Conservation (phyloP, 2,329 filamentous ascomycete genomes). For the Cercospora sesami region DNA sequence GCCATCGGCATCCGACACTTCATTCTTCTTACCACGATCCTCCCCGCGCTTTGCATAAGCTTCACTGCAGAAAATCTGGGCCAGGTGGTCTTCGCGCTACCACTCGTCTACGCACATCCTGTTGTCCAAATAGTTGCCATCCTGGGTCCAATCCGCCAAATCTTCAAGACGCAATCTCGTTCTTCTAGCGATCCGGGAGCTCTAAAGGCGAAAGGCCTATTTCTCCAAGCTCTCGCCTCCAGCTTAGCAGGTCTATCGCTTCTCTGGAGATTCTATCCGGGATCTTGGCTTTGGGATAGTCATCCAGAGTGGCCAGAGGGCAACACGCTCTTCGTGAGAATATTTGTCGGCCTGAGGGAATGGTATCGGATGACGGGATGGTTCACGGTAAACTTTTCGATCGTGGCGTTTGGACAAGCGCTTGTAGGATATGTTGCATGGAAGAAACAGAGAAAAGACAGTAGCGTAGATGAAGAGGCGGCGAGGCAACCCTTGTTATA, state of each 20-base stretch:
- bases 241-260: neutral
- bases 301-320: neutral
- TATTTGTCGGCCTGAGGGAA: neutral
- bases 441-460: neutral
- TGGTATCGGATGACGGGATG: neutral
- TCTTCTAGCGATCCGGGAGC: no score
- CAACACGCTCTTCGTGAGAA: neutral
- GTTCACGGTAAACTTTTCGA: neutral
- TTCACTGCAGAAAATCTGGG: neutral
- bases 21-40: neutral
- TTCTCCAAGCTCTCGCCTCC: neutral
- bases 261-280: neutral
- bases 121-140: neutral
- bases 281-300: neutral
- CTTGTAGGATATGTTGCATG: neutral
- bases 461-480: neutral
- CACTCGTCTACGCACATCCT: neutral
- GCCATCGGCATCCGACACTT: neutral
- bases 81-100: neutral
- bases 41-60: neutral
- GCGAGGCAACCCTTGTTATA: no score
- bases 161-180: neutral
- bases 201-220: neutral
- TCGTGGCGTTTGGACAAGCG: neutral
- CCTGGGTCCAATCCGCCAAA: neutral